Base-by-base conservation (phyloP, 768 basidiomycete genomes). In the Hericium alpestre region DNA sequence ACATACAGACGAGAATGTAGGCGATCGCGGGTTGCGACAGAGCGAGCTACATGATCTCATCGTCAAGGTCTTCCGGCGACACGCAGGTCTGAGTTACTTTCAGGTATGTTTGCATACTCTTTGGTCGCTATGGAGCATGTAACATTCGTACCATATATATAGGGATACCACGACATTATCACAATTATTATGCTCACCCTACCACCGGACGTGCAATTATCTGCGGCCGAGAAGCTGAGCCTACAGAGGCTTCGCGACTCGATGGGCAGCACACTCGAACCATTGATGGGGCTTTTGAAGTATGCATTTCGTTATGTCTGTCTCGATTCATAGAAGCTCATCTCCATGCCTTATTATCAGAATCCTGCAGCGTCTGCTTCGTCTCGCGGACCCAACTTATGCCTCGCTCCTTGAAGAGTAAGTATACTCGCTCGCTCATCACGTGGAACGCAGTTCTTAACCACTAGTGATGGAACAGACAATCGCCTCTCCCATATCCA, bases 111-210 rank as follows among this genome's bases (percentile, higher is more conserved):
- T 22, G 18, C 41, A 18, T 7, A 1, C 22, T 23, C 7, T 51
- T 4, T 51, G 3, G 15, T 25, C 49, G 9, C 8, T 22, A 50
- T 13, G 15, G 9, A 22, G 13, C 13, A n/a, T 13, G 18, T 27
- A 13, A 50, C 9, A n/a, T 16, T 12, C 20, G n/a, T 54, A 50
- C 40, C 32, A 2, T 12, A 12, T 46, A 1, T 5, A 41, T 67
- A 94, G 84, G 93, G 93, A 48, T 95, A 89, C 70, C 93, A 96
- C 65, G 93, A 96, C 65, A 91, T 97, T 46, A 76, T 91, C 20
- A 87, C 90, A 0, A 91, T 96, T 12, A 59, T 96, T 3, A 84
- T 83, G 63, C 75, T 93, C 37, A 90, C 88, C 0, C 72, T 92
- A 5, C 86, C 87, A 2, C 69, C 68, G 23, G 79, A 82, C 47